Base-by-base conservation (phyloP, 2,329 filamentous ascomycete species). In the Apiospora saccharicola region DNA sequence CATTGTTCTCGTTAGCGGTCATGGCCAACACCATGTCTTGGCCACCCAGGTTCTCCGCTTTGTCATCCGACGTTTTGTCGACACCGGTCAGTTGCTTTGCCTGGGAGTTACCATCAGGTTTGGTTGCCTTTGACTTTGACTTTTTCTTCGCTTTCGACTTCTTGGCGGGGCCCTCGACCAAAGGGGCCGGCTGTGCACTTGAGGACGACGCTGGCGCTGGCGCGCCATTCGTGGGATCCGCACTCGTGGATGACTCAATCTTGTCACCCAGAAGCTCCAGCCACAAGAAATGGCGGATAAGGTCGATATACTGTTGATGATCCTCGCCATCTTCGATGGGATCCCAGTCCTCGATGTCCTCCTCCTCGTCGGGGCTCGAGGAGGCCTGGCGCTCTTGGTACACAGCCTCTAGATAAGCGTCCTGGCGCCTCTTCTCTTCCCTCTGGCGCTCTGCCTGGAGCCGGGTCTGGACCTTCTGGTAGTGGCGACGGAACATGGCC, bases 301-400 rank as follows among this genome's bases (percentile, higher is more conserved):
- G 78, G 73, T 84, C 82, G 44, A 86, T 78, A 71, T 84, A 87
- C 73, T 78, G 83, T 30, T 79, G 82, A 16, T 83, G 80, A 69
- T 86, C 84, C 51, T 86, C 83, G 72, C 85, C 82, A 75, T 87
- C 84, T 47, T 86, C 83, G 69, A 86, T 85, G 8, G 85, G 85
- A 78, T 87, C 85, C 85, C 85, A 87, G 49, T 82, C 79, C 72
- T 81, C 82, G 34, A 81, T 80, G 43, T 81, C 78, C 30, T 79
- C 77, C 41, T 81, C 81, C 34, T 77, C 79, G 67, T 81, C 80
- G 24, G 74, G 72, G 6, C 73, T 67, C n/a, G 81, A 77, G 30
- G 77, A 79, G 67, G 84, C 75, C 0, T 30, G 67, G n/a, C 83
- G 79, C 73, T 86, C 82, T 68, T 80, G 79, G 75, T 84, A 86